Percentiles rank a stretch among this genome's conserved stretches.
These are phyloP conservation scores for Anthracocystis setariae DNA, from an alignment of 1,284 basidiomycete species.

Conservation along the genomic window DNA sequence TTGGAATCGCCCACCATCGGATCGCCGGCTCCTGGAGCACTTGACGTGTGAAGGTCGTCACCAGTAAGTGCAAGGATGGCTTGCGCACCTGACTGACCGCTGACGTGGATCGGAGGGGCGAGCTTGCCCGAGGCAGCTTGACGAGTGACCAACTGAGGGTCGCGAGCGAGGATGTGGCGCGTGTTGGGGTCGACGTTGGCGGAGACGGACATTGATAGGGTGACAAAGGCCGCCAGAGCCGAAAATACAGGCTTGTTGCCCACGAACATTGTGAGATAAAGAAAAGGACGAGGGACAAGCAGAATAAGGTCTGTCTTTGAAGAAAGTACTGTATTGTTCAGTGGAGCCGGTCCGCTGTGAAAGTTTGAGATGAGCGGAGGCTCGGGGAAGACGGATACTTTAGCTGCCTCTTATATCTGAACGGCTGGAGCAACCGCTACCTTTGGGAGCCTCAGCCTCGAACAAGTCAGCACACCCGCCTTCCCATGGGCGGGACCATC, in stretches of 20 bases:
- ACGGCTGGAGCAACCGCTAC: too few species aligned
- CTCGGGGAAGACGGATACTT: not conserved
- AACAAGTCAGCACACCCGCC: too few species aligned
- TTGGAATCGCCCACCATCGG: constrained; percentile 1
- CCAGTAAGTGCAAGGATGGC: constrained; percentile 25
- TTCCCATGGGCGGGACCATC: too few species aligned
- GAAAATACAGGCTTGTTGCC: constrained; percentile 9
- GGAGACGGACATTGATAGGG: constrained; percentile 23
- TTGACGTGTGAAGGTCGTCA: constrained; percentile 20
- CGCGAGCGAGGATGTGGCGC: constrained; percentile 21
- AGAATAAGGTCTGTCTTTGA: not conserved
- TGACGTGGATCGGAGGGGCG: constrained; percentile 21
- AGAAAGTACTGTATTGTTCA: not conserved
- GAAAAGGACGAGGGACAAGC: not conserved
- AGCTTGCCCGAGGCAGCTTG: constrained; percentile 26
- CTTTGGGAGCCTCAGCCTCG: too few species aligned
- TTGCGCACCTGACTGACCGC: constrained; percentile 3
- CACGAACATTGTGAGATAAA: constrained; percentile 17
- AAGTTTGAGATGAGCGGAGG: not conserved
- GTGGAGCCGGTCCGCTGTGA: constrained; percentile 1
- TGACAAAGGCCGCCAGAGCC: constrained; percentile 31
- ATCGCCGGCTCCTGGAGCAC: not conserved
- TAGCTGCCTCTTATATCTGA: too few species aligned
- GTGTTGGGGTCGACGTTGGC: constrained; percentile 24
- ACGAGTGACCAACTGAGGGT: constrained; percentile 1